phyloP scores from a whole-genome alignment of 306 rosid genomes.

The Glycine latifolia region DNA sequence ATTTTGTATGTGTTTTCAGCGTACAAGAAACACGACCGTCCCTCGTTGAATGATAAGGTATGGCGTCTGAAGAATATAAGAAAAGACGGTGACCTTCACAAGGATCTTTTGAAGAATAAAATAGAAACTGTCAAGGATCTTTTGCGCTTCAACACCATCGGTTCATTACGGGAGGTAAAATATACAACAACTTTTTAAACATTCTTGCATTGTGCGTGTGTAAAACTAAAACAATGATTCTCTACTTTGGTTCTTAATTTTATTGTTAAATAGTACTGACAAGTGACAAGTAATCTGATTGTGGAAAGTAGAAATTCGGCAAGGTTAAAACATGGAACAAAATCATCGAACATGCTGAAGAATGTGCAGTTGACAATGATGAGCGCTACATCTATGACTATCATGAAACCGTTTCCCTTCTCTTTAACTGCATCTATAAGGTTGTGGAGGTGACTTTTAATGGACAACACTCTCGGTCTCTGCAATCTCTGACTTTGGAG shows the following conservation, averaged over 20 bases:
- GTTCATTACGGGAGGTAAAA: conserved; percentile 51
- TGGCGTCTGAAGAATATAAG: conserved; percentile 62
- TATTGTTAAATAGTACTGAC: too few relatives aligned
- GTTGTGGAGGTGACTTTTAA: conserved; percentile 40
- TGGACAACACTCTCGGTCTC: conserved; percentile 21
- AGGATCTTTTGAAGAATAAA: neutral
- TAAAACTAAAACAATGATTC: neutral
- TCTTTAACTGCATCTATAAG: conserved; percentile 51
- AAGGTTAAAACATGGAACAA: conserved; percentile 39
- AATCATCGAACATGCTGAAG: conserved; percentile 60
- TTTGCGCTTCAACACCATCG: conserved; percentile 31
- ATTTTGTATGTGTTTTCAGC: conserved; percentile 45
- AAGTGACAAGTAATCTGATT: too few relatives aligned
- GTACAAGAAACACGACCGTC: conserved; percentile 51
- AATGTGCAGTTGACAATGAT: conserved; percentile 40
- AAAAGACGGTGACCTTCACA: conserved; percentile 43
- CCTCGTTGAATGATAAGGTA: conserved; percentile 54
- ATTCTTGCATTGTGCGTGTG: neutral
- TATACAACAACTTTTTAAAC: neutral
- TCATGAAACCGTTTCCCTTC: conserved; percentile 29
- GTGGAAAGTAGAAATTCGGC: conserved; percentile 54
- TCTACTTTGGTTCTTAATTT: neutral
- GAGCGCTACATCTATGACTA: neutral
- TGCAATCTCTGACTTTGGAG: conserved; percentile 8
- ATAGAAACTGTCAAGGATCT: conserved; percentile 54